Percentiles rank a stretch among this genome's conserved stretches.
Conservation (phyloP, 2,329 filamentous ascomycete species). For the Passalora sequoiae region DNA sequence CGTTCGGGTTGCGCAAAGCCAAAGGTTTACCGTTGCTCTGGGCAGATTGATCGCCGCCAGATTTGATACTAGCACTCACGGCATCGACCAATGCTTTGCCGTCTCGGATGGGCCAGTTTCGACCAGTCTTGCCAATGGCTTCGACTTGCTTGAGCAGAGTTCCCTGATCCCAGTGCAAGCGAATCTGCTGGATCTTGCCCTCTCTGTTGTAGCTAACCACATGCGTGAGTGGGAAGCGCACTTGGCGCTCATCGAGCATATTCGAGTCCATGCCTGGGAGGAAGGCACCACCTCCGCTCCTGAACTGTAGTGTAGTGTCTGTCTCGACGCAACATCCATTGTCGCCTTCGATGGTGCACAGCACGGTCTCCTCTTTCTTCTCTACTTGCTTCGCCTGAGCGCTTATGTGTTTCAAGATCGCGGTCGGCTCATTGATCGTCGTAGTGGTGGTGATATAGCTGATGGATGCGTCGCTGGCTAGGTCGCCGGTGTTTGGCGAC, state of each 20-base stretch:
- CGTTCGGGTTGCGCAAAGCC: slow-evolving; percentile 18
- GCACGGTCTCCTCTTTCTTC: slow-evolving; percentile 73
- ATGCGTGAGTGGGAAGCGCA: slow-evolving; percentile 80
- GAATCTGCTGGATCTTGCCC: slow-evolving; percentile 78
- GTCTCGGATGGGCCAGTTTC: slow-evolving; percentile 93
- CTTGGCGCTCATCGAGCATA: slow-evolving; percentile 77
- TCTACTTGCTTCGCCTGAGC: slow-evolving; percentile 67
- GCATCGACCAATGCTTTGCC: slow-evolving; percentile 76
- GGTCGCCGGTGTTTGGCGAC: slow-evolving; percentile 39
- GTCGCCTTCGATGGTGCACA: slow-evolving; percentile 67
- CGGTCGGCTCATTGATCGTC: slow-evolving; percentile 61
- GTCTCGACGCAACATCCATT: slow-evolving; percentile 70
- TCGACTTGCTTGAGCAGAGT: slow-evolving; percentile 89
- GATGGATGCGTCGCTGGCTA: slow-evolving; percentile 44
- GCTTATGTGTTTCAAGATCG: slow-evolving; percentile 77
- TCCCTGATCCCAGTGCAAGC: slow-evolving; percentile 92
- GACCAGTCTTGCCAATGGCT: slow-evolving; percentile 81
- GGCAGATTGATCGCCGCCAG: slow-evolving; percentile 25
- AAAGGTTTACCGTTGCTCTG: slow-evolving; percentile 19
- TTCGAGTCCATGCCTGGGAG: slow-evolving; percentile 89
- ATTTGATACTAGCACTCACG: slow-evolving; percentile 32
- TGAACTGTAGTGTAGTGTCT: slow-evolving; percentile 77
- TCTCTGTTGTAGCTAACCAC: slow-evolving; percentile 76
- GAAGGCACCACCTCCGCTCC: slow-evolving; percentile 75
- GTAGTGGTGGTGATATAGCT: slow-evolving; percentile 90